phyloP scores from a whole-genome alignment of 352 stramenopile species.

The Phytopythium cucurbitacearum region DNA sequence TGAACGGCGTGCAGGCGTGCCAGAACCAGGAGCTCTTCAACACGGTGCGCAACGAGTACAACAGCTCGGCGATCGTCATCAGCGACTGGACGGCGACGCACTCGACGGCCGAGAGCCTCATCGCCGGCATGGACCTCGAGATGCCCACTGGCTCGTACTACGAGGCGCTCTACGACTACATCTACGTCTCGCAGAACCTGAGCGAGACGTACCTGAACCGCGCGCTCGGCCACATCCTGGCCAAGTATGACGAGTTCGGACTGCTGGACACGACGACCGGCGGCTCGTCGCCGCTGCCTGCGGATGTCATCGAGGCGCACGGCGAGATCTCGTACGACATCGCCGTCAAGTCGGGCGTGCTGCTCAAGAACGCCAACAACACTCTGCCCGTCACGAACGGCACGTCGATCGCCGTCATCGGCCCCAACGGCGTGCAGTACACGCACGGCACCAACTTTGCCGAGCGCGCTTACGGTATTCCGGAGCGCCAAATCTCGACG shows the following conservation, averaged over 20 bases:
- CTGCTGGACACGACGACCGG: conserved; percentile 20
- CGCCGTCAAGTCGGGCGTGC: conserved; percentile 24
- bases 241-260: conserved; percentile 29
- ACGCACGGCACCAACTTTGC: conserved; percentile 29
- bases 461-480: conserved; percentile 23
- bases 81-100: conserved; percentile 26
- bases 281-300: conserved; percentile 15
- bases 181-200: conserved; percentile 25
- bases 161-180: conserved; percentile 28
- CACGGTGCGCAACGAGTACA: conserved; percentile 25
- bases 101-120: conserved; percentile 21
- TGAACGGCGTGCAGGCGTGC: conserved; percentile 23
- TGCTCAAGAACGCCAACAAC: conserved; percentile 26
- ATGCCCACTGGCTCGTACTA: conserved; percentile 28
- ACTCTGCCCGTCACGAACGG: conserved; percentile 14
- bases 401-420: conserved; percentile 21
- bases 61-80: conserved; percentile 24
- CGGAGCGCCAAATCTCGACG: conserved; percentile 19
- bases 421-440: conserved; percentile 29
- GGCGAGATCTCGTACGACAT: conserved; percentile 25
- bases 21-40: conserved; percentile 26
- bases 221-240: conserved; percentile 21
- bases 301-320: conserved; percentile 19
- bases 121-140: conserved; percentile 26
- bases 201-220: conserved; percentile 30